phyloP scores from a whole-genome alignment of 176 grass and related monocot species.

The Aegilops bicornis region DNA sequence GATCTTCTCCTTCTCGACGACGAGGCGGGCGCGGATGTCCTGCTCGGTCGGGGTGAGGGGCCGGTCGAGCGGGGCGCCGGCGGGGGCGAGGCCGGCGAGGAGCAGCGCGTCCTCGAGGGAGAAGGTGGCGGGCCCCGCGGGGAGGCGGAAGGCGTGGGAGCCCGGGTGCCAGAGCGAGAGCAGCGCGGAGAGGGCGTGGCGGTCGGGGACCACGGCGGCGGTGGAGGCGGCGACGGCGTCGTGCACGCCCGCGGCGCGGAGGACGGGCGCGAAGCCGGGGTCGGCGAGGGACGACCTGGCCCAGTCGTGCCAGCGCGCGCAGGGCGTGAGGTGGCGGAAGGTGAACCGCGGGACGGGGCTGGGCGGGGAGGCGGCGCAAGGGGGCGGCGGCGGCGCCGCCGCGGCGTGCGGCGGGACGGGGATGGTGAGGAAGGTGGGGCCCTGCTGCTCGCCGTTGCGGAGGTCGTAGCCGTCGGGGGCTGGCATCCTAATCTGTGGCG shows the following conservation, averaged over 20 bases:
- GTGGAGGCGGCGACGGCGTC: constrained; percentile 26
- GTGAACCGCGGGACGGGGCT: neutral
- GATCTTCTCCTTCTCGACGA: constrained; percentile 72
- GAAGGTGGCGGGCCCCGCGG: constrained; percentile 45
- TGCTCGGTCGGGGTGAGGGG: constrained; percentile 41
- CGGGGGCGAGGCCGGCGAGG: constrained; percentile 38
- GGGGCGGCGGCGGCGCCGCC: too few species aligned
- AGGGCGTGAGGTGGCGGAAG: constrained; percentile 30
- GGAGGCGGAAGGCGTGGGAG: constrained; percentile 46
- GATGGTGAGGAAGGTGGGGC: neutral
- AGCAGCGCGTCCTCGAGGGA: constrained; percentile 59
- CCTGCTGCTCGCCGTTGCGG: neutral
- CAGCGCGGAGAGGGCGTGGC: constrained; percentile 26
- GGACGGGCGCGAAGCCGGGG: neutral
- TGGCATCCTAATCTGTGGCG: neutral
- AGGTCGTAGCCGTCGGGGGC: neutral
- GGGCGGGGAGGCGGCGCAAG: neutral
- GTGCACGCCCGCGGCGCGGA: constrained; percentile 14
- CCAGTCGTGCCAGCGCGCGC: constrained; percentile 34
- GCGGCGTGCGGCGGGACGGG: neutral
- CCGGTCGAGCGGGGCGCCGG: constrained; percentile 43
- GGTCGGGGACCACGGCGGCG: constrained; percentile 31
- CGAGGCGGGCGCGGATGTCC: constrained; percentile 28
- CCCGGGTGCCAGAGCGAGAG: constrained; percentile 37
- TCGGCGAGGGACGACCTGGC: neutral